phyloP scores from a whole-genome alignment of 441 rosid genomes.

The Populus hybrid region DNA sequence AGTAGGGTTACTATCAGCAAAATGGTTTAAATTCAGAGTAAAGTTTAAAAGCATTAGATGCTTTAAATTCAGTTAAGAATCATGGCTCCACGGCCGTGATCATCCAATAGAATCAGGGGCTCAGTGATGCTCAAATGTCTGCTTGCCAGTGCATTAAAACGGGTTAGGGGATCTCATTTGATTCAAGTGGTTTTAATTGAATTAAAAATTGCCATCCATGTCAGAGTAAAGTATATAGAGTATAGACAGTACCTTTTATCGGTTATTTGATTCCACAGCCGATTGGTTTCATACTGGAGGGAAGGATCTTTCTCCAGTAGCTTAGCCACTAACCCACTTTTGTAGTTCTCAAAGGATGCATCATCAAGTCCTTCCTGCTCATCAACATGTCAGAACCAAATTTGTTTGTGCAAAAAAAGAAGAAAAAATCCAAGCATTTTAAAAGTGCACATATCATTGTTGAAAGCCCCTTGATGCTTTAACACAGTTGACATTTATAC shows the following conservation, averaged over 20 bases:
- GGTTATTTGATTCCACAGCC: conserved; percentile 81
- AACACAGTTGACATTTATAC: not conserved
- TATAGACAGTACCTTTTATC: conserved; percentile 83
- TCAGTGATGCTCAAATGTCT: not conserved
- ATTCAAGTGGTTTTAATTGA: not conserved
- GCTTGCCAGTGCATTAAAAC: not conserved
- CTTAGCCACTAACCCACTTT: conserved; percentile 75
- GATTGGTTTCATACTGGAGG: conserved; percentile 69
- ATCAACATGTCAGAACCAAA: not conserved
- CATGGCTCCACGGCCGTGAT: not conserved
- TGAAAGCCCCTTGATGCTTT: not conserved
- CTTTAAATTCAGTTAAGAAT: not conserved
- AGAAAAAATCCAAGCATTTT: conserved; percentile 3
- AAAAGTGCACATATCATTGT: not conserved
- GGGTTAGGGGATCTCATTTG: not conserved
- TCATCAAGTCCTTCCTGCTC: conserved; percentile 76
- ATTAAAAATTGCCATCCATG: not conserved
- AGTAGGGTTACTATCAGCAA: not conserved
- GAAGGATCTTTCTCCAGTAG: conserved; percentile 93
- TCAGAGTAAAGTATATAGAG: conserved; percentile 7
- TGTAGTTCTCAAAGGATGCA: conserved; percentile 67
- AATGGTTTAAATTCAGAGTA: no score
- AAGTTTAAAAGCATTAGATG: not conserved
- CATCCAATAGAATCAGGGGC: not conserved
- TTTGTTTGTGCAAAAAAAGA: not conserved